These are phyloP conservation scores for Cladosporium oxysporum DNA, from an alignment of 2,329 filamentous ascomycete species.

Conservation along the genomic window DNA sequence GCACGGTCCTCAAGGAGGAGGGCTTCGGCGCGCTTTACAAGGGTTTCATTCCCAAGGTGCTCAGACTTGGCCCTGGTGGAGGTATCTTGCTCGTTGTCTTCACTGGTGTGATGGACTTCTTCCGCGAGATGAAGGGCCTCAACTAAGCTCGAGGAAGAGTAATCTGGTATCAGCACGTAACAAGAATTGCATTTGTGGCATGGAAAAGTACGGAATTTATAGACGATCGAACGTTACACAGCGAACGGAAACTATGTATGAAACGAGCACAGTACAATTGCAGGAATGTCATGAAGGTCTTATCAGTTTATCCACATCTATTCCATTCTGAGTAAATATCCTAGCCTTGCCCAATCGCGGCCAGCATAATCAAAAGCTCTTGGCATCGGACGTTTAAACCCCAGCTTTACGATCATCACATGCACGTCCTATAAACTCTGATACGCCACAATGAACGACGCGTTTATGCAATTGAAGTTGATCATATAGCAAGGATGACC, in stretches of 20 bases:
- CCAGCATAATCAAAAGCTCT: background rate
- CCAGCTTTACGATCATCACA: background rate
- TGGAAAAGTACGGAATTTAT: constrained; percentile 15
- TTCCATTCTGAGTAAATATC: background rate
- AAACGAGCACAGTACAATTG: constrained; percentile 13
- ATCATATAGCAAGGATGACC: constrained; percentile 9
- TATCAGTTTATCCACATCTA: background rate
- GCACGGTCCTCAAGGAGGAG: constrained; percentile 88
- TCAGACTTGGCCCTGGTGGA: constrained; percentile 71
- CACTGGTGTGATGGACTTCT: constrained; percentile 90
- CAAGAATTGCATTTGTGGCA: constrained; percentile 11
- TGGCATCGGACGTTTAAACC: constrained; percentile 4
- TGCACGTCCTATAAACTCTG: background rate
- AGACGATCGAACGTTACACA: constrained; percentile 12
- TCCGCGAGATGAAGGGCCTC: constrained; percentile 66
- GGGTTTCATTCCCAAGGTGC: constrained; percentile 94
- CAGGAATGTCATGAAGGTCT: background rate
- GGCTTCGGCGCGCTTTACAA: constrained; percentile 93
- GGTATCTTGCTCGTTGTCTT: constrained; percentile 81
- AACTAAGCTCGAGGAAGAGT: background rate
- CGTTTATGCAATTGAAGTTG: background rate
- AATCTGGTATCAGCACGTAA: background rate
- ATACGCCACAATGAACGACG: background rate
- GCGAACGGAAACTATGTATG: constrained; percentile 11
- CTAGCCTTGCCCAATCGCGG: background rate